A percentile compares a stretch with the other conserved stretches of the same genome.
phyloP scores from a whole-genome alignment of 805 yeast species.

The Saturnispora saitoi region DNA sequence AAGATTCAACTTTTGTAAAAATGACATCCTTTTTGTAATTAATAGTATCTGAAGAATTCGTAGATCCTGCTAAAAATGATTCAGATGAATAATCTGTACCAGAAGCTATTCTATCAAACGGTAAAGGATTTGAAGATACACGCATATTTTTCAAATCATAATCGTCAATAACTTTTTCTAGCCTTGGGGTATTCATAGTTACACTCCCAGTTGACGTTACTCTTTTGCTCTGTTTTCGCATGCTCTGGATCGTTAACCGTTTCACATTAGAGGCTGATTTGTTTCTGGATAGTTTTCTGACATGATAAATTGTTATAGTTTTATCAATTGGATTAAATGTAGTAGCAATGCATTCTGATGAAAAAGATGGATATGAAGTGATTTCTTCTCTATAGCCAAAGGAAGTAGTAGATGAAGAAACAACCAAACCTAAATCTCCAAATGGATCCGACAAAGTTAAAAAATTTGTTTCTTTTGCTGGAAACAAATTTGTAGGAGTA shows the following conservation, averaged over 20 bases:
- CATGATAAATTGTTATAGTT: slow-evolving; percentile 46
- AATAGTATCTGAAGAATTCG: slow-evolving; percentile 23
- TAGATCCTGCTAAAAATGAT: slow-evolving; percentile 6
- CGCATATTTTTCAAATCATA: slow-evolving; percentile 28
- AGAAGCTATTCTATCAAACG: slow-evolving; percentile 39
- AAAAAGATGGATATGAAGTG: slow-evolving; percentile 41
- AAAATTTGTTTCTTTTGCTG: slow-evolving; percentile 30
- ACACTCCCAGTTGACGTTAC: slow-evolving; percentile 21
- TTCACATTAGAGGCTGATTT: slow-evolving; percentile 10
- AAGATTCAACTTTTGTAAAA: slow-evolving; percentile 49
- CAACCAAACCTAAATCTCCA: slow-evolving; percentile 62
- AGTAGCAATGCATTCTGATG: slow-evolving; percentile 40
- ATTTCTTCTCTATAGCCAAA: slow-evolving; percentile 52
- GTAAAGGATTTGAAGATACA: slow-evolving; percentile 32
- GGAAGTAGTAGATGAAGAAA: slow-evolving; percentile 61
- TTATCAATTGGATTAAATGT: slow-evolving; percentile 44
- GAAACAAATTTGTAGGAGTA: slow-evolving; percentile 3
- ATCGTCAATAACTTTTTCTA: slow-evolving; percentile 30
- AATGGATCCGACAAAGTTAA: slow-evolving; percentile 68
- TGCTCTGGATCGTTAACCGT: slow-evolving; percentile 10
- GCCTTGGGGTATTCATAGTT: slow-evolving; percentile 31
- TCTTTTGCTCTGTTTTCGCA: slow-evolving; percentile 22
- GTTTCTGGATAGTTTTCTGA: slow-evolving; percentile 26
- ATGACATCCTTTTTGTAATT: slow-evolving; percentile 56
- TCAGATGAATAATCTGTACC: slow-evolving; percentile 28